These are phyloP conservation scores for Hypoxylon sp. DNA, from an alignment of 2,329 filamentous ascomycete genomes.

Conservation along the genomic window DNA sequence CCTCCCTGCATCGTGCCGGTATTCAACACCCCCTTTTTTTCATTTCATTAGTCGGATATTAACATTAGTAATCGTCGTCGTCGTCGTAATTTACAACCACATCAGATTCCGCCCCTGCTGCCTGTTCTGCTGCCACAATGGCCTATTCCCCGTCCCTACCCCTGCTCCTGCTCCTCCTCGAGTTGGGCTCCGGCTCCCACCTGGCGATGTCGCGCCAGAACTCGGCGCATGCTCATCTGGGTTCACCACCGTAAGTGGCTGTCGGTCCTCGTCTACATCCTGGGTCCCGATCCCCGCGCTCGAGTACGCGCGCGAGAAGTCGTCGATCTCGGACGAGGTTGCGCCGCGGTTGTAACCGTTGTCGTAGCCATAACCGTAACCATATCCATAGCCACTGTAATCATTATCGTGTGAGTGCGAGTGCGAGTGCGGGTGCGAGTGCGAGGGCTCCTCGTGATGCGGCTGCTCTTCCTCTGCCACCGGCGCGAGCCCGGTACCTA, in stretches of 20 bases:
- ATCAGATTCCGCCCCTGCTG: constrained; percentile 64
- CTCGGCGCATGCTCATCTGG: constrained; percentile 22
- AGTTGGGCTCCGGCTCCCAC: constrained; percentile 25
- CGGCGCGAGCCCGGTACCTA: constrained; percentile 48
- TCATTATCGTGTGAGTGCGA: too few relatives aligned
- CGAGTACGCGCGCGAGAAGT: constrained; percentile 62
- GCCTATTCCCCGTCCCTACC: constrained; percentile 54
- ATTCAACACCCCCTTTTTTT: background rate
- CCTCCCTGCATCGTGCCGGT: background rate
- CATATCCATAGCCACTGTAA: too few relatives aligned
- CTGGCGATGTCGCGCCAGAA: constrained; percentile 20
- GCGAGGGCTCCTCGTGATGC: too few relatives aligned
- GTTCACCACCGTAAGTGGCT: constrained; percentile 53
- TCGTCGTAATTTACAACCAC: constrained; percentile 59
- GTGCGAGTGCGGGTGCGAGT: too few relatives aligned
- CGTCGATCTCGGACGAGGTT: constrained; percentile 60
- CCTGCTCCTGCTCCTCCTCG: constrained; percentile 13
- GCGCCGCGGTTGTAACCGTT: constrained; percentile 36
- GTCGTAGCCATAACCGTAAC: constrained; percentile 10
- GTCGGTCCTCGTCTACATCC: constrained; percentile 56
- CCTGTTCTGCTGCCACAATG: constrained; percentile 70
- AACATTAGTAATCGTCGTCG: background rate
- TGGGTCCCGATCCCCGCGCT: constrained; percentile 58
- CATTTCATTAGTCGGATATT: background rate
- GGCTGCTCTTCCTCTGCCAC: constrained; percentile 49